Evolutionary conservation across 495 filamentous ascomycete genomes (phyloP), one percentile per base, ranked within the genome.

Genomic region (Penicillium longicatenatum): DNA sequence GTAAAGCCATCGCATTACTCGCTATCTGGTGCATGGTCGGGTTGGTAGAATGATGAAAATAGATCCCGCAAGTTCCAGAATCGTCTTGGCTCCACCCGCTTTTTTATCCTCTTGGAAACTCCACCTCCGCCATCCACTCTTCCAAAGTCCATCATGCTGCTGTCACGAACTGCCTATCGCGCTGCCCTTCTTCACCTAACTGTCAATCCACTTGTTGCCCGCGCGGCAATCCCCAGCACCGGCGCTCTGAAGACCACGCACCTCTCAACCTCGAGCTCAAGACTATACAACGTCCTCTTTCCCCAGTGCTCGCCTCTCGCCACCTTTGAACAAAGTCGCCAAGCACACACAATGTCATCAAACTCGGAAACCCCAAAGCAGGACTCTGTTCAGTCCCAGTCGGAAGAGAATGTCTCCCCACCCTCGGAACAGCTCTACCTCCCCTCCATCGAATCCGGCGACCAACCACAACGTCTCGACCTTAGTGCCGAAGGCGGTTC

Each of bases 401-500:
- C 58, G 7, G 26, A 67, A 52, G 51, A 55, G 8, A 14, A 59
- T 43, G 21, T 53, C 17, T 19, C 57, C 6, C 22, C 59, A 0
- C 12, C 54, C 11, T 54, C 59, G 31, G 59, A 67, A 44, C 62
- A 64, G 2, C 59, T 63, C 26, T 61, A 63, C 44, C 75, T 78
- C 41, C 69, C 75, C 22, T 55, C 58, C 39, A 52, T 42, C 49
- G 57, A 63, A 22, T 50, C 59, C 3, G 44, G 51, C 7, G 43
- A 52, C 9, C 26, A 68, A 26, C 16, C 46, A 49, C 66, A 64
- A 1, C 56, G 56, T 17, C 73, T 85, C 6, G 78, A 82, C n/a
- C 66, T 87, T 2, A 75, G 78, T 45, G 75, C 76, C 6, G 60
- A 67, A 33, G 73, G 69, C 45, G 70, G 71, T 19, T 70, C 73